Percentiles rank a stretch among this genome's conserved stretches.
These are phyloP conservation scores for Barbarea vulgaris DNA, from an alignment of 345 rosid genomes.

Conservation along the genomic window DNA sequence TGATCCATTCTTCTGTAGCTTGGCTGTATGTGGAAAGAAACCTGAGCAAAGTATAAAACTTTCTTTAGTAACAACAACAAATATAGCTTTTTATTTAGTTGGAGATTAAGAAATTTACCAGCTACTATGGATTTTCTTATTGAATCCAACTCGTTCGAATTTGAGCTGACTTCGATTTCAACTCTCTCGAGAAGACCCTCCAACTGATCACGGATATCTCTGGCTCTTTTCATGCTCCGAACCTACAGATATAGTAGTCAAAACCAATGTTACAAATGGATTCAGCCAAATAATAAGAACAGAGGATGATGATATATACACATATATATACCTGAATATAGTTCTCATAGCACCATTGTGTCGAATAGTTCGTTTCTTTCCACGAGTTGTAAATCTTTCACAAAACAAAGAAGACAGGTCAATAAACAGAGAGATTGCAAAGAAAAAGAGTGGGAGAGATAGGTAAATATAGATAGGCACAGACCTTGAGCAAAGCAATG, in stretches of 20 bases:
- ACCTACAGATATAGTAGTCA: constrained; percentile 51
- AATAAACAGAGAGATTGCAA: constrained; percentile 4
- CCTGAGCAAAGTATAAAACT: constrained; percentile 46
- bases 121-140: constrained; percentile 73
- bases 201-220: constrained; percentile 82
- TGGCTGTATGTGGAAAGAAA: constrained; percentile 73
- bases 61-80: constrained; percentile 9
- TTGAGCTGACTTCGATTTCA: constrained; percentile 68
- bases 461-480: constrained; percentile 8
- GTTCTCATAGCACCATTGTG: constrained; percentile 92
- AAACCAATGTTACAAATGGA: background rate
- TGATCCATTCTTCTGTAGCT: constrained; percentile 77
- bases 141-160: constrained; percentile 51
- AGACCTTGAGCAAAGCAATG: constrained; percentile 75
- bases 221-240: constrained; percentile 90
- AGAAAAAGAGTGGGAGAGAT: background rate
- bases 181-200: constrained; percentile 85
- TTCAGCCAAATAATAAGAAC: background rate
- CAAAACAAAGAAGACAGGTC: constrained; percentile 19
- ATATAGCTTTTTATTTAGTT: background rate
- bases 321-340: constrained; percentile 69
- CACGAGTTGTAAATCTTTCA: constrained; percentile 75
- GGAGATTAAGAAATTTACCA: constrained; percentile 42
- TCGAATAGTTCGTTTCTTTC: constrained; percentile 85
- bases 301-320: background rate